phyloP scores from a whole-genome alignment of 345 rosid genomes.

The Salix purpurea region DNA sequence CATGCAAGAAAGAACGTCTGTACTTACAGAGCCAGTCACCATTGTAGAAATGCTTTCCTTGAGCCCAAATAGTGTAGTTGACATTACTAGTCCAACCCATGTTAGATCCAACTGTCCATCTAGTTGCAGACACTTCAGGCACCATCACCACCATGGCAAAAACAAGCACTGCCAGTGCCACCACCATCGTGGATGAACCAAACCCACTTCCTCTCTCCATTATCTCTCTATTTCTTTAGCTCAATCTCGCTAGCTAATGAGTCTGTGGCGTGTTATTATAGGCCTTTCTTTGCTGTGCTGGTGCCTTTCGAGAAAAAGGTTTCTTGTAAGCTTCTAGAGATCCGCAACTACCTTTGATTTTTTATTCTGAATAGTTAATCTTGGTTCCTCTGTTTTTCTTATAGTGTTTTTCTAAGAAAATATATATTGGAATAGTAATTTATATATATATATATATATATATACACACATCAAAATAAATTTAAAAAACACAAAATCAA shows the following conservation, averaged over 20 bases:
- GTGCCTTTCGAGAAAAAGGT: conserved; percentile 1
- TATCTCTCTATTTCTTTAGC: conserved; percentile 18
- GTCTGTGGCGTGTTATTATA: background rate
- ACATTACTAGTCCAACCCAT: conserved; percentile 60
- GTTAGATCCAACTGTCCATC: conserved; percentile 58
- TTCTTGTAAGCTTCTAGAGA: background rate
- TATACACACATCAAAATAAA: too few relatives aligned
- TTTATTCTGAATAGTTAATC: background rate
- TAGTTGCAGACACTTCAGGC: conserved; percentile 49
- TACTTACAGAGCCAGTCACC: conserved; percentile 92
- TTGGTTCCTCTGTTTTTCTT: too few relatives aligned
- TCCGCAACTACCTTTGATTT: background rate
- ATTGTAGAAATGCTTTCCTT: conserved; percentile 71
- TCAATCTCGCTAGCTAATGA: background rate
- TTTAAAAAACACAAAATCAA: too few relatives aligned
- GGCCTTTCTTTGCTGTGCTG: background rate
- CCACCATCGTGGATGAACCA: conserved; percentile 18
- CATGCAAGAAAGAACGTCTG: conserved; percentile 11
- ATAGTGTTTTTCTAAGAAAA: too few relatives aligned
- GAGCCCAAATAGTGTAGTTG: conserved; percentile 84
- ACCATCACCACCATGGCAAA: conserved; percentile 32
- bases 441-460: too few relatives aligned
- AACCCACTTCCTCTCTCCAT: conserved; percentile 22
- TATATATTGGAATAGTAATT: too few relatives aligned
- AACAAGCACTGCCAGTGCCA: conserved; percentile 28